Percentiles rank a stretch among this genome's conserved stretches.
phyloP scores from a whole-genome alignment of 345 rosid species.

The Garcia nutans region DNA sequence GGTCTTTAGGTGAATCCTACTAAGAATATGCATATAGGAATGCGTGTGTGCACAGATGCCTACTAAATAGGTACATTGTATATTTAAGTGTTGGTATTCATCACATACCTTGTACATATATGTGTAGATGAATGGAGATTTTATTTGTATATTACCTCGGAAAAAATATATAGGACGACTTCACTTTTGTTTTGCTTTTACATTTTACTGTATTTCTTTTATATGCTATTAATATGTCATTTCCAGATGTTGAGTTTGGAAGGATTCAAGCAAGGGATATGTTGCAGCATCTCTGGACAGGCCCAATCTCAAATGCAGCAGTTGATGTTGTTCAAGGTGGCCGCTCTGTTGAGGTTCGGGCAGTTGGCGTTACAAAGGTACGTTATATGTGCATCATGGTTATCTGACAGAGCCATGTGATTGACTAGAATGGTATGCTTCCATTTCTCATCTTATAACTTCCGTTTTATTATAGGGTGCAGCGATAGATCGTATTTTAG shows the following conservation, averaged over 20 bases:
- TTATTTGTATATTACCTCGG: neutral
- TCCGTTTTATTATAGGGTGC: constrained; percentile 47
- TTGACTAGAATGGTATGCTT: constrained; percentile 1
- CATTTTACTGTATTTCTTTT: neutral
- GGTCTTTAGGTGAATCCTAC: neutral
- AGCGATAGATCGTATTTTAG: constrained; percentile 55
- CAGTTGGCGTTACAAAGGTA: constrained; percentile 64
- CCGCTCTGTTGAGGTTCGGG: constrained; percentile 56
- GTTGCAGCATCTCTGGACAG: constrained; percentile 65
- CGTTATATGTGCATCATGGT: neutral
- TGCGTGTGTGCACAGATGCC: neutral
- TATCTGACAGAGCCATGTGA: constrained; percentile 3
- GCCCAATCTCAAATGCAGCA: constrained; percentile 58
- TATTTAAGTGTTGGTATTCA: too few species aligned
- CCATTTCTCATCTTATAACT: constrained; percentile 6
- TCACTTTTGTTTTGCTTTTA: neutral
- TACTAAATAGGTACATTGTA: neutral
- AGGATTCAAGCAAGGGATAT: constrained; percentile 59
- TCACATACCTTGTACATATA: too few species aligned
- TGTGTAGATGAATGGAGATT: neutral
- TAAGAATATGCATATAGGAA: neutral
- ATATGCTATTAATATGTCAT: neutral
- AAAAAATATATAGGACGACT: neutral
- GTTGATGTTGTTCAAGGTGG: constrained; percentile 60
- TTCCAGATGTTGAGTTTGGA: constrained; percentile 51